Evolutionary conservation across 257 asterid species (phyloP), one percentile per base, ranked within the genome.

Genomic region (Euphrasia confusa): DNA sequence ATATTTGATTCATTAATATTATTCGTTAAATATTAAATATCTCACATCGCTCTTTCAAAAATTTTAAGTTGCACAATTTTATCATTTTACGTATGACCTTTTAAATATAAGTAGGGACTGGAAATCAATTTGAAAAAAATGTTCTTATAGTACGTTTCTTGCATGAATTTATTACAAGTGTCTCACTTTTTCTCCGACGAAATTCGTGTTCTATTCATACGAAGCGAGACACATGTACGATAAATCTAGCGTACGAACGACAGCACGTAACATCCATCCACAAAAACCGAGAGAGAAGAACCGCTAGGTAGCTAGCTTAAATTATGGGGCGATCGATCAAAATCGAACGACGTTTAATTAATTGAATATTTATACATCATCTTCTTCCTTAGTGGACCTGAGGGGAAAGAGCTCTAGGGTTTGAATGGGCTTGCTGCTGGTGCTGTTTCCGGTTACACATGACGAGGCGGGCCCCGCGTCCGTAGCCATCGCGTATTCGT

Each of bases 371-470:
- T 6, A 42, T 53, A 26, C 17, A 21, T 21, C 24, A 21, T 21
- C 24, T 0, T 52, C 54, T 61, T 70, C 61, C 26, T 48, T 17
- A 2, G 66, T 1, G 75, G 77, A 32, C 53, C 35, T 73, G 68
- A 81, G 81, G 12, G 97, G 97, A 60, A 89, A 89, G 69, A 89
- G 93, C 59, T 85, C 73, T 42, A 89, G 89, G 81, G 97, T 89
- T 81, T 82, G 61, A 37, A 80, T 80, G 10, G 95, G 95, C 54
- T 72, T 66, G 39, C 9, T 33, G 8, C 9, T 33, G 8, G 10
- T 33, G 39, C 1, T 33, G 37, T 4, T 32, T 3, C 33, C 5
- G 37, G 24, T 21, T 1, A 21, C 24, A 1, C 18, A 74, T 14
- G 76, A 77, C 60, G 26, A 37, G 48, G 55, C 69, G 64, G 83